Evolutionary conservation across 2,329 filamentous ascomycete genomes (phyloP).

Genomic region (Colletotrichum orchidophilum): DNA sequence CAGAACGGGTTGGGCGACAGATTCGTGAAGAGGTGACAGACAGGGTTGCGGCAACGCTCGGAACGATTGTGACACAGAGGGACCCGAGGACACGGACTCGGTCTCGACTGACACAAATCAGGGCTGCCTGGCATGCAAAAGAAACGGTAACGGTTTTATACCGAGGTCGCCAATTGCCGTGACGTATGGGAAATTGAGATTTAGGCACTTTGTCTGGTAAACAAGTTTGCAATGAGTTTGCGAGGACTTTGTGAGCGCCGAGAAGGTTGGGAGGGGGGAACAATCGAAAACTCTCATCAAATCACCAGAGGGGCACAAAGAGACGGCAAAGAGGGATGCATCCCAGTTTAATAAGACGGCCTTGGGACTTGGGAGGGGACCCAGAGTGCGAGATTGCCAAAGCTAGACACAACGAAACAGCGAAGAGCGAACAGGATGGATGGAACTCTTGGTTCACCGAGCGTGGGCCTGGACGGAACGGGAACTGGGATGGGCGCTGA

Average conservation of each 20-base stretch:
- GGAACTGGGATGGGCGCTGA: slow-evolving; percentile 18
- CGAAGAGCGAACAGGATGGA: neutral
- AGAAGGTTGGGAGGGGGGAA: neutral
- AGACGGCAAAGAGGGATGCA: neutral
- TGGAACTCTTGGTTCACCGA: neutral
- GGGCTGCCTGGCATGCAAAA: neutral
- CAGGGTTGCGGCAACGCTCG: neutral
- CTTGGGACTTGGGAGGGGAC: neutral
- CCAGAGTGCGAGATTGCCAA: neutral
- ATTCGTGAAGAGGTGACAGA: neutral
- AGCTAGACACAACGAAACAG: neutral
- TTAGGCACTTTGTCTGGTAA: neutral
- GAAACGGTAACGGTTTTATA: neutral
- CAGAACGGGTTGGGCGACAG: neutral
- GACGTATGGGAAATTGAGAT: neutral
- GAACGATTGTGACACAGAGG: neutral
- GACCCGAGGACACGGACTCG: slow-evolving; percentile 7
- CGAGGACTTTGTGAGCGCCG: neutral
- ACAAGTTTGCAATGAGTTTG: neutral
- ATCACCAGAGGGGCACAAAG: neutral
- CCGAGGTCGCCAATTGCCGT: neutral
- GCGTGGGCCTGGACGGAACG: neutral
- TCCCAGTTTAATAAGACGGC: slow-evolving; percentile 5
- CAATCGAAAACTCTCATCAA: neutral
- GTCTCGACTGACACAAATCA: neutral